A percentile compares a stretch with the other conserved stretches of the same genome.
phyloP scores from a whole-genome alignment of 2,329 filamentous ascomycete genomes.

The Paramyrothecium sp. region DNA sequence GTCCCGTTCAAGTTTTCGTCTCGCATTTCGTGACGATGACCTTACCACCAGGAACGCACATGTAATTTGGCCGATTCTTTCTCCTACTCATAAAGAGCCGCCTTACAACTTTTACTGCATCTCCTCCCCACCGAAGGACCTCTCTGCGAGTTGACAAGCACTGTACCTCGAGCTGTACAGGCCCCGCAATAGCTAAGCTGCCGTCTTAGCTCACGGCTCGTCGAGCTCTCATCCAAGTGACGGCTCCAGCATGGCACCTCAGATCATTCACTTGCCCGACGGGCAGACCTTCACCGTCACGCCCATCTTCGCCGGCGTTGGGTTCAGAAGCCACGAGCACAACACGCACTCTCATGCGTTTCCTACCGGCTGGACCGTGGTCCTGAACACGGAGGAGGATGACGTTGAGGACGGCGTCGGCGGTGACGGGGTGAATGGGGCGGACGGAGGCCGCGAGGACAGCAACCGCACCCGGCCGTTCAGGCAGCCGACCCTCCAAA shows the following conservation, averaged over 20 bases:
- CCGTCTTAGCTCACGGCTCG: too few relatives aligned
- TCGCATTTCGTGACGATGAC: not conserved
- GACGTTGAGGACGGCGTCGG: slow-evolving; percentile 22
- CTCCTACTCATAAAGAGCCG: too few relatives aligned
- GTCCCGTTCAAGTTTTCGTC: not conserved
- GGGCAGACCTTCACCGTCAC: slow-evolving; percentile 79
- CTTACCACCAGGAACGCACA: not conserved
- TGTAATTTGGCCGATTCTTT: not conserved
- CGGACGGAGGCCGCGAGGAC: slow-evolving; percentile 13
- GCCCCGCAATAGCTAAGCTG: too few relatives aligned
- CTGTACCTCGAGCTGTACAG: too few relatives aligned
- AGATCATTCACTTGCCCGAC: slow-evolving; percentile 74
- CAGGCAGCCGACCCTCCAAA: slow-evolving; percentile 69
- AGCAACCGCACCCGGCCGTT: slow-evolving; percentile 41
- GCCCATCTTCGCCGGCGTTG: slow-evolving; percentile 87
- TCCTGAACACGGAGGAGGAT: slow-evolving; percentile 68
- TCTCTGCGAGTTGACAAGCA: too few relatives aligned
- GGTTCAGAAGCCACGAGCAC: slow-evolving; percentile 81
- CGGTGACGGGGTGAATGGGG: slow-evolving; percentile 26
- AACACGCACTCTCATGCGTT: slow-evolving; percentile 68
- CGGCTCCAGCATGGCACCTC: slow-evolving; percentile 29
- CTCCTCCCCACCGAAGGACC: too few relatives aligned
- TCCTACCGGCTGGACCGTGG: slow-evolving; percentile 86
- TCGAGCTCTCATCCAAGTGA: not conserved
- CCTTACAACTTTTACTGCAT: too few relatives aligned